Percentiles rank a stretch among this genome's conserved stretches.
Evolutionary conservation across 2,329 filamentous ascomycete species (phyloP).

Genomic region (Colletotrichum cuscutae): DNA sequence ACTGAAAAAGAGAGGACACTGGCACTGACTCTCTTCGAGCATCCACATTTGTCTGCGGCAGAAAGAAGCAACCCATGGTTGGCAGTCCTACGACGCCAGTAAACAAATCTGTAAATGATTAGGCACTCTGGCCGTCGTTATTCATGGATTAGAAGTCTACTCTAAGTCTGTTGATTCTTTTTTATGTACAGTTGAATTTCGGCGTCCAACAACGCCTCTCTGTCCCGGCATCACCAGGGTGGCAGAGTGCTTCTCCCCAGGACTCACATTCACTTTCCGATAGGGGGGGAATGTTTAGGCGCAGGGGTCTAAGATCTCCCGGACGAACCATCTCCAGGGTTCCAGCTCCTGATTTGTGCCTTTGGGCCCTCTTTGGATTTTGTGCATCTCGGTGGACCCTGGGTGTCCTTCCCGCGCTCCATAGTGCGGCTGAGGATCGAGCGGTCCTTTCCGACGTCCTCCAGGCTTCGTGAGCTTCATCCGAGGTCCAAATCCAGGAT

Average conservation of each 20-base stretch:
- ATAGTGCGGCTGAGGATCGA: neutral
- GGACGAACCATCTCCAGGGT: neutral
- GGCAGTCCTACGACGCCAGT: neutral
- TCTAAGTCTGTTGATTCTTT: neutral
- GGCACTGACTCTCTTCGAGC: too few relatives aligned
- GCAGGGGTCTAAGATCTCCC: neutral
- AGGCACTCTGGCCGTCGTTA: neutral
- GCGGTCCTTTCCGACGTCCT: neutral
- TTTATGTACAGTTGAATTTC: neutral
- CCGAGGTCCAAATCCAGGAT: neutral
- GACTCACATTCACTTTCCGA: neutral
- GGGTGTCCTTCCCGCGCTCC: neutral
- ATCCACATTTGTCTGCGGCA: neutral
- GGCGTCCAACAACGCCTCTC: neutral
- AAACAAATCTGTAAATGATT: neutral
- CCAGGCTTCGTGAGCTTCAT: neutral
- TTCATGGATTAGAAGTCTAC: neutral
- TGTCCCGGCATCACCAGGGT: neutral
- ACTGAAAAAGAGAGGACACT: too few relatives aligned
- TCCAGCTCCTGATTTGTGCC: too few relatives aligned
- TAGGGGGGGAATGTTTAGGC: neutral
- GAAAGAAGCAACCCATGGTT: neutral
- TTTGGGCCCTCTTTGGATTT: neutral
- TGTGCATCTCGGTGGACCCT: neutral
- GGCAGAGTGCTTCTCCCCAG: neutral